Conservation (phyloP, 1,139 yeast species). For the Nakaseomyces glabratus region DNA sequence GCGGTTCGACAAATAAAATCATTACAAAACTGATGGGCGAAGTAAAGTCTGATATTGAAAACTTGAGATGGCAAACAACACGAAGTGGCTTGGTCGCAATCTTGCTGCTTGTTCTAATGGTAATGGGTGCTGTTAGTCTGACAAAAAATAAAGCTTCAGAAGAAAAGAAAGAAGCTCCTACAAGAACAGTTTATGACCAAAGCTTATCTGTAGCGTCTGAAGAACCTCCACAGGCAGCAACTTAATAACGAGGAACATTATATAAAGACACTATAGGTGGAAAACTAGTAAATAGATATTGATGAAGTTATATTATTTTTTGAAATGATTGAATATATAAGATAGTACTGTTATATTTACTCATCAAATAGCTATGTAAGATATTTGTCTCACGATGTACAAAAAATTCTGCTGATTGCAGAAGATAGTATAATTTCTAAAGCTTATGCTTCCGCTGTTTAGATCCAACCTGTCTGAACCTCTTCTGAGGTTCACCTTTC, state of each 20-base stretch:
- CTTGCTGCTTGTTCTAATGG: conserved; percentile 37
- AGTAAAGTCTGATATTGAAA: conserved; percentile 78
- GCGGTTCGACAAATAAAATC: conserved; percentile 79
- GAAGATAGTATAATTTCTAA: not conserved
- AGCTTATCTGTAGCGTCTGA: too few relatives aligned
- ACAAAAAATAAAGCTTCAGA: conserved; percentile 31
- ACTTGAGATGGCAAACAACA: conserved; percentile 87
- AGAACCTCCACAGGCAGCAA: too few relatives aligned
- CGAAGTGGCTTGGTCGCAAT: conserved; percentile 56
- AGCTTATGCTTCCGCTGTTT: conserved; percentile 6
- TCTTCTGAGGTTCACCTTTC: conserved; percentile 13
- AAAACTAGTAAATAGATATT: too few relatives aligned
- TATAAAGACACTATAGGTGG: too few relatives aligned
- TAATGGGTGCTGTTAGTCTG: conserved; percentile 42
- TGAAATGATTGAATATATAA: too few relatives aligned
- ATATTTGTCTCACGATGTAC: too few relatives aligned
- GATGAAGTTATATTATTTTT: too few relatives aligned
- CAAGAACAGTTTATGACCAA: too few relatives aligned
- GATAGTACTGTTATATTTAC: too few relatives aligned
- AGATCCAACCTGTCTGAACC: conserved; percentile 5
- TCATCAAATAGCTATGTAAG: too few relatives aligned
- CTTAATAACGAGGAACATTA: too few relatives aligned
- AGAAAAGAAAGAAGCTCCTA: conserved; percentile 26
- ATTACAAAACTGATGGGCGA: conserved; percentile 76
- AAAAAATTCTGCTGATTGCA: too few relatives aligned